These are phyloP conservation scores for Moesziomyces globuligerus DNA, from an alignment of 1,284 basidiomycete genomes.

Conservation along the genomic window DNA sequence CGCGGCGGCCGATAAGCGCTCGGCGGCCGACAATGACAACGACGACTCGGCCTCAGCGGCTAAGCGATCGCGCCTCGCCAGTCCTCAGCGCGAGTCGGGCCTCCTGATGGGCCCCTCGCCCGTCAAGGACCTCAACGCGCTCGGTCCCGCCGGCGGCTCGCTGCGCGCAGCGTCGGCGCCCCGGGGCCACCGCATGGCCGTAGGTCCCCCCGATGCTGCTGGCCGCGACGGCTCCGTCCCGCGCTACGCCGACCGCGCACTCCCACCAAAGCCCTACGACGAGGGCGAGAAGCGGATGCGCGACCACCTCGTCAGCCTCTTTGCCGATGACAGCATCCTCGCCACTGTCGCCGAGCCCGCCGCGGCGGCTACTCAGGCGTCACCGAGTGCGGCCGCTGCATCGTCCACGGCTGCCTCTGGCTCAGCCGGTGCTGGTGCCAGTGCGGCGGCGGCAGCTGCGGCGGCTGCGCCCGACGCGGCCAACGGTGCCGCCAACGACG, in stretches of 20 bases:
- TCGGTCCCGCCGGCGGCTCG: slow-evolving; percentile 54
- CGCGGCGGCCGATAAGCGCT: slow-evolving; percentile 26
- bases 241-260: slow-evolving; percentile 63
- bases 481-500: slow-evolving; percentile 11
- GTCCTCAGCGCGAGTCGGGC: slow-evolving; percentile 26
- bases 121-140: slow-evolving; percentile 63
- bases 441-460: neutral
- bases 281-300: slow-evolving; percentile 62
- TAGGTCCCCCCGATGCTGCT: slow-evolving; percentile 46
- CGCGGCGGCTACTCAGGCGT: slow-evolving; percentile 1
- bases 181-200: slow-evolving; percentile 37
- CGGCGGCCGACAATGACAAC: slow-evolving; percentile 17
- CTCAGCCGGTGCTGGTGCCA: neutral
- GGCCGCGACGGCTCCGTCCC: slow-evolving; percentile 43
- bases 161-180: slow-evolving; percentile 57
- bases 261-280: slow-evolving; percentile 57
- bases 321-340: slow-evolving; percentile 55
- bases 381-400: slow-evolving; percentile 5
- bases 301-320: slow-evolving; percentile 59
- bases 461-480: slow-evolving; percentile 5
- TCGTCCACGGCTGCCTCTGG: neutral
- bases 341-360: slow-evolving; percentile 9
- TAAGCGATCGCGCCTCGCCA: slow-evolving; percentile 42
- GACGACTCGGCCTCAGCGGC: slow-evolving; percentile 23
- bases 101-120: slow-evolving; percentile 50